These are phyloP conservation scores for Xylariales sp. DNA, from an alignment of 2,329 filamentous ascomycete genomes.

Conservation along the genomic window DNA sequence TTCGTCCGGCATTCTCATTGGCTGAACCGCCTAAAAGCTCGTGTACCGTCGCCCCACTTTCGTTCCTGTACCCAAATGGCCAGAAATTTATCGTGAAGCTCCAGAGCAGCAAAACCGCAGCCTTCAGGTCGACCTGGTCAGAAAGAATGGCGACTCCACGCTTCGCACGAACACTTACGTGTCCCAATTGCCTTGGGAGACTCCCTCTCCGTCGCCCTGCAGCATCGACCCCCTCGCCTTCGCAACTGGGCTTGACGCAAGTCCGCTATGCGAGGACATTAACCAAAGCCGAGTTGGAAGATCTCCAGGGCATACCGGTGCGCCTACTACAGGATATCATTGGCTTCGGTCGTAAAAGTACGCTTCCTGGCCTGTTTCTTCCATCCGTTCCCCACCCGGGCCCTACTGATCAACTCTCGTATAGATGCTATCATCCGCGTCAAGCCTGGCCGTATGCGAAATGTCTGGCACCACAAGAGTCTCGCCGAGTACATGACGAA, in stretches of 20 bases:
- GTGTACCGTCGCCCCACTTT: background rate
- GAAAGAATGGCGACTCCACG: constrained; percentile 13
- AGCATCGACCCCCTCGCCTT: constrained; percentile 14
- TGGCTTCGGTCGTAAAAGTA: constrained; percentile 35
- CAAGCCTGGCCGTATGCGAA: constrained; percentile 29
- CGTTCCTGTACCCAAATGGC: background rate
- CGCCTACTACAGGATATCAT: constrained; percentile 36
- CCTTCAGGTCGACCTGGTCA: background rate
- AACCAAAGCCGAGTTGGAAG: constrained; percentile 29
- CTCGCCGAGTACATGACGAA: constrained; percentile 30
- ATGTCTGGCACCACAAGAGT: constrained; percentile 28
- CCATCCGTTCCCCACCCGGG: too few species aligned
- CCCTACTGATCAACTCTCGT: too few species aligned
- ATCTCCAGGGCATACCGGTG: constrained; percentile 37
- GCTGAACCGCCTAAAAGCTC: background rate
- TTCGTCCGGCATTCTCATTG: too few species aligned
- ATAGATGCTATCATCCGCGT: constrained; percentile 31
- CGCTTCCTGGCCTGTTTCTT: too few species aligned
- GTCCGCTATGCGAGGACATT: constrained; percentile 24
- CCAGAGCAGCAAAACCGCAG: background rate
- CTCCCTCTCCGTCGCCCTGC: constrained; percentile 17
- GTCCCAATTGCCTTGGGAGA: constrained; percentile 27
- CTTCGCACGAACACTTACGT: constrained; percentile 21
- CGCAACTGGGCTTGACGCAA: constrained; percentile 28
- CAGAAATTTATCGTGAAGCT: constrained; percentile 6